Base-by-base conservation (phyloP, 2,329 filamentous ascomycete species). In the Neurospora crassa region DNA sequence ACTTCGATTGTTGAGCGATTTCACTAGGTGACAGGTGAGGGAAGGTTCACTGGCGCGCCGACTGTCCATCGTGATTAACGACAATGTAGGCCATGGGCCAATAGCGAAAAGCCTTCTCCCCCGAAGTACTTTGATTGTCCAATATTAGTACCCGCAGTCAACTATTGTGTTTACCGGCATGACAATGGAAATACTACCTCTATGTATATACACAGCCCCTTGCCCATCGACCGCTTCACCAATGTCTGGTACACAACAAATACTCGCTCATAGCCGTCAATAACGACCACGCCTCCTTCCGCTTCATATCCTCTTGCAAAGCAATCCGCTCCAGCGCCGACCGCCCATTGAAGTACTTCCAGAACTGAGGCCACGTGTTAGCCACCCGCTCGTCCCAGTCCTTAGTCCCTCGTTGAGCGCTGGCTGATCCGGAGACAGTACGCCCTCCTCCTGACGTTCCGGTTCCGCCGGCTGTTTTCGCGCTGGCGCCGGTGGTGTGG, bases 271-370 rank as follows among this genome's bases (percentile, higher is more conserved):
- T 90, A n/a, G 83, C 82, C 53, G 85, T 86, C 70, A 92, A 79
- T 70, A 90, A 83, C 67, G 87, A 86, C 84, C 92, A 94, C 16
- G 93, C 86, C 75, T 92, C 90, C 81, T 95, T 96, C 71, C 93
- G 86, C 83, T 96, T 97, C 82, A 96, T 87, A 6, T 92, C 92
- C 81, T 97, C 93, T 71, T 91, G 87, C n/a, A 96, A 83, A 1
- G 92, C 89, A 74, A 99, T 91, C 76, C 94, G 90, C 82, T 99
- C 96, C 72, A 98, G 84, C 2, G 94, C 91, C 78, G 91, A 90
- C 71, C 86, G 87, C 0, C 96, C 96, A 79, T 98, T 94, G 76
- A 98, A 93, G 80, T 97, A 96, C 79, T 92, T 93, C 76, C 90
- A 87, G 76, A 97, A 89, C 67, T 86, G 83, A 2, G 89, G 87